Percentiles rank a stretch among this genome's conserved stretches.
Evolutionary conservation across 768 basidiomycete species (phyloP).

Genomic region (Lactarius quietus): DNA sequence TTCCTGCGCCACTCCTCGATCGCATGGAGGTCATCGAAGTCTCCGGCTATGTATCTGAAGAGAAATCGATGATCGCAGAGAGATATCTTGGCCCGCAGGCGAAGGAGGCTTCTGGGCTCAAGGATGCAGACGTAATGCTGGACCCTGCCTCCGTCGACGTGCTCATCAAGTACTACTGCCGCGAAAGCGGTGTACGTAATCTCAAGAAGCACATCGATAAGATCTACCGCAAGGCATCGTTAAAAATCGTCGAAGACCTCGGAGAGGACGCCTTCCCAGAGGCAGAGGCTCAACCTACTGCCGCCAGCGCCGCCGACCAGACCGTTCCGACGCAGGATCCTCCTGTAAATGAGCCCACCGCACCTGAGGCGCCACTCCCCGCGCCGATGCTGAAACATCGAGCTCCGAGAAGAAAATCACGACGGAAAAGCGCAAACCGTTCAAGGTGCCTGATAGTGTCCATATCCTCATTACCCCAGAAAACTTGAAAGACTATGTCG

Average conservation of each 20-base stretch:
- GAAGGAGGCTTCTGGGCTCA: constrained; percentile 84
- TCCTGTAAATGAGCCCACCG: constrained; percentile 37
- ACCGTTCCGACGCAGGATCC: constrained; percentile 55
- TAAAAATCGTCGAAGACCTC: constrained; percentile 86
- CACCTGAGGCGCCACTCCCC: constrained; percentile 29
- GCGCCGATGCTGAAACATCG: constrained; percentile 22
- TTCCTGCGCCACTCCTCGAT: constrained; percentile 89
- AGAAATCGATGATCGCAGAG: constrained; percentile 85
- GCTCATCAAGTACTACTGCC: constrained; percentile 94
- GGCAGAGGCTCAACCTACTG: constrained; percentile 36
- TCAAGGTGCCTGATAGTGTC: constrained; percentile 74
- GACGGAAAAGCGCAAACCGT: constrained; percentile 73
- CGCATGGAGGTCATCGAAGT: constrained; percentile 97
- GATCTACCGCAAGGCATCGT: constrained; percentile 96
- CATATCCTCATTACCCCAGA: constrained; percentile 80
- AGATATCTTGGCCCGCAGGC: constrained; percentile 91
- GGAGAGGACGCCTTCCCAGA: constrained; percentile 86
- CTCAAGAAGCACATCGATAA: constrained; percentile 99
- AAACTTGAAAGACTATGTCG: constrained; percentile 94
- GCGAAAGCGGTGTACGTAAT: constrained; percentile 95
- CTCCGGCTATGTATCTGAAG: constrained; percentile 90
- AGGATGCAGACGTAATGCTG: constrained; percentile 76
- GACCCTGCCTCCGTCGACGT: constrained; percentile 75
- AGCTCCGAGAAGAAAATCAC: constrained; percentile 50
- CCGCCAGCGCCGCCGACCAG: constrained; percentile 25